Conservation (phyloP, 1,284 basidiomycete species). For the Thelephora terrestris region DNA sequence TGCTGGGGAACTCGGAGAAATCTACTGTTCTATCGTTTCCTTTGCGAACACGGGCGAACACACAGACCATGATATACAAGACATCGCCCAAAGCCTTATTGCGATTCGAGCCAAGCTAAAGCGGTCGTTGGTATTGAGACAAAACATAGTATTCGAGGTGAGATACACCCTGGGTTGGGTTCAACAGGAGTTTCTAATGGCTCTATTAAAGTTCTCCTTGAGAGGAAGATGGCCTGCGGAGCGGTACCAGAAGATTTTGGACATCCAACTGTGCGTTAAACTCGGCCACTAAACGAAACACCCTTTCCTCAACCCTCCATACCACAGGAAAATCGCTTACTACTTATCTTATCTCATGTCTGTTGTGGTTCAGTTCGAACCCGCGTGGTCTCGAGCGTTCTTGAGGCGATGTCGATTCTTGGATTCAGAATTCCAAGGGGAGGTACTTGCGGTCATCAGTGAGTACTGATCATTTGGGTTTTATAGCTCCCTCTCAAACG, state of each 20-base stretch:
- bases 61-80: conserved; percentile 33
- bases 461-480: conserved; percentile 13
- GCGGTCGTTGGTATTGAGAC: conserved; percentile 40
- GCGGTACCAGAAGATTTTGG: conserved; percentile 54
- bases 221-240: conserved; percentile 60
- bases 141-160: conserved; percentile 62
- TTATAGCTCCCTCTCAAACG: background rate
- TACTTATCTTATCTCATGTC: conserved; percentile 57
- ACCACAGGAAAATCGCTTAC: conserved; percentile 45
- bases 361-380: conserved; percentile 54
- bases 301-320: conserved; percentile 18
- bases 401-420: conserved; percentile 66
- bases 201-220: conserved; percentile 44
- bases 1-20: conserved; percentile 45
- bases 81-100: conserved; percentile 47
- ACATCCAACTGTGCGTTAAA: conserved; percentile 47
- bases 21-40: conserved; percentile 62
- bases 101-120: conserved; percentile 59
- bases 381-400: conserved; percentile 68
- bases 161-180: background rate
- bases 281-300: background rate
- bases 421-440: conserved; percentile 77
- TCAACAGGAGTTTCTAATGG: background rate
- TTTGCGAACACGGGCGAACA: conserved; percentile 39
- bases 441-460: conserved; percentile 75